Percentiles rank a stretch among this genome's conserved stretches.
These are phyloP conservation scores for Nannizziopsis arthrosporioides DNA, from an alignment of 2,329 filamentous ascomycete genomes.

Conservation along the genomic window DNA sequence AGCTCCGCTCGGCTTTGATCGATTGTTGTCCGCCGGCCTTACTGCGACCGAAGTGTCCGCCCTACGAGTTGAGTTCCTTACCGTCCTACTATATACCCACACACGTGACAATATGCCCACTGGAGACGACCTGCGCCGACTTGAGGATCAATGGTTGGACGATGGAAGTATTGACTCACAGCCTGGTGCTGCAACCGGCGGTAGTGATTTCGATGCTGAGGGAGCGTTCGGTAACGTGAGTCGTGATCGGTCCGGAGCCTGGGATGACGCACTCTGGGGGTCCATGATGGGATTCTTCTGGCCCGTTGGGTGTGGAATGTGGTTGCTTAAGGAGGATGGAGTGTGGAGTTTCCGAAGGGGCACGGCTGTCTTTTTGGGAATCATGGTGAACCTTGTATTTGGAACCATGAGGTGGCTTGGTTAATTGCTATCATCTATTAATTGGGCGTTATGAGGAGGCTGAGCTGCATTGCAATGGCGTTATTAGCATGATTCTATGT, in stretches of 20 bases:
- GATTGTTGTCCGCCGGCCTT: conserved; percentile 70
- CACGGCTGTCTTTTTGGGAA: conserved; percentile 74
- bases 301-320: conserved; percentile 74
- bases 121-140: conserved; percentile 57
- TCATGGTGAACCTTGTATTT: conserved; percentile 66
- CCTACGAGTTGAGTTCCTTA: conserved; percentile 76
- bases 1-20: conserved; percentile 73
- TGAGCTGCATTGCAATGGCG: background rate
- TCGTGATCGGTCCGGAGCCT: conserved; percentile 38
- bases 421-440: conserved; percentile 17
- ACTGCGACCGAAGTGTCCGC: conserved; percentile 70
- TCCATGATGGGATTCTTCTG: conserved; percentile 91
- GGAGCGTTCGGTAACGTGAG: conserved; percentile 19
- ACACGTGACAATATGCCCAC: conserved; percentile 84
- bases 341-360: conserved; percentile 76
- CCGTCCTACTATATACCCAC: conserved; percentile 67
- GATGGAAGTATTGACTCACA: conserved; percentile 38
- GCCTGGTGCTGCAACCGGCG: conserved; percentile 24
- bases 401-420: conserved; percentile 53
- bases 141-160: conserved; percentile 91
- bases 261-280: conserved; percentile 80
- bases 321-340: conserved; percentile 75
- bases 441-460: background rate
- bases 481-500: conserved; percentile 9
- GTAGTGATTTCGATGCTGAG: conserved; percentile 32